Conservation (phyloP, 495 filamentous ascomycete species). For the Staphylotrichum longicolle region DNA sequence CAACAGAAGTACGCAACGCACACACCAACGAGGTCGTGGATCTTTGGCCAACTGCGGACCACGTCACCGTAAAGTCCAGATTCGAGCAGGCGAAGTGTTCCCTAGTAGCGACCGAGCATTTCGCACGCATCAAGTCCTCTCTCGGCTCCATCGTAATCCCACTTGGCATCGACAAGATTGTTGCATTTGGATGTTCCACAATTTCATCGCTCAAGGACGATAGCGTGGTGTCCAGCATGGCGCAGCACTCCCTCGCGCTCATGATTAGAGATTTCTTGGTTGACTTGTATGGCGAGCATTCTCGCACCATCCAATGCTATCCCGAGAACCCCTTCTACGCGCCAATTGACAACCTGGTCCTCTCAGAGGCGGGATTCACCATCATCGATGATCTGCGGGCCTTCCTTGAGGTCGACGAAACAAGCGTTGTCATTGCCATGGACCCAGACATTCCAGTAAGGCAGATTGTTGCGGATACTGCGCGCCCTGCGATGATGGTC, state of each 20-base stretch:
- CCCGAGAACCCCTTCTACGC: conserved; percentile 10
- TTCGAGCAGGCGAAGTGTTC: background rate
- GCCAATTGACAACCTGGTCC: background rate
- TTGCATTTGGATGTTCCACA: conserved; percentile 3
- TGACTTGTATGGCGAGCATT: background rate
- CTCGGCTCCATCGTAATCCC: background rate
- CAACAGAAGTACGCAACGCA: background rate
- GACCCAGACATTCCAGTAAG: conserved; percentile 29
- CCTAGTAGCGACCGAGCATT: background rate
- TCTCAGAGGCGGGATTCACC: conserved; percentile 10
- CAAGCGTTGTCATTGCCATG: conserved; percentile 32
- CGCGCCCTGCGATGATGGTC: conserved; percentile 33
- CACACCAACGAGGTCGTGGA: background rate
- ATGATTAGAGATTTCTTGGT: background rate
- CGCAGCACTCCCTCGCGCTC: conserved; percentile 4
- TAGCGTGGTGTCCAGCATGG: background rate
- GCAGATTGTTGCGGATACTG: conserved; percentile 37
- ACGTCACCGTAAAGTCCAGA: background rate
- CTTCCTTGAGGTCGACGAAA: conserved; percentile 33
- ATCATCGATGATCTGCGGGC: conserved; percentile 33
- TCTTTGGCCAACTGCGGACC: background rate
- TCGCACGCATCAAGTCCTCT: background rate
- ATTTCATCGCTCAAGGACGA: background rate
- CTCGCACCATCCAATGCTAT: conserved; percentile 6
- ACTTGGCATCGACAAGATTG: background rate